A percentile compares a stretch with the other conserved stretches of the same genome.
phyloP scores from a whole-genome alignment of 2,329 filamentous ascomycete species.

The Nemania sp. region DNA sequence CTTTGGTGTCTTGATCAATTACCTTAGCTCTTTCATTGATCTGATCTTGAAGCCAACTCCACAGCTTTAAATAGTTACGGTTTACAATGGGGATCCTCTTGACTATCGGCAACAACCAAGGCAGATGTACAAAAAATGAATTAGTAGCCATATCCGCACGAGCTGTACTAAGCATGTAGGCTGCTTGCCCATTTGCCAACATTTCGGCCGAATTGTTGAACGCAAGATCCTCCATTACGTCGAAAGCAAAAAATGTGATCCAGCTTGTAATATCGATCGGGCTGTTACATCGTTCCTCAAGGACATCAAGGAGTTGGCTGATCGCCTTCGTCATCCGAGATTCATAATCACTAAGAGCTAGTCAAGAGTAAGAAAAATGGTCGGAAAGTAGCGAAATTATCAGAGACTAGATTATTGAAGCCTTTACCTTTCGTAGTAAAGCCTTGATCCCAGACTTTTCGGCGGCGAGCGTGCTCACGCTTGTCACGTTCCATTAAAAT shows the following conservation, averaged over 20 bases:
- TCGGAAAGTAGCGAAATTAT: background rate
- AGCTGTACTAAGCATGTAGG: slow-evolving; percentile 36
- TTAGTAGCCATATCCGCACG: background rate
- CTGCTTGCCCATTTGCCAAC: slow-evolving; percentile 21
- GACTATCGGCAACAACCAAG: background rate
- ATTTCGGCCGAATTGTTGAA: slow-evolving; percentile 33
- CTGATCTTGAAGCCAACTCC: background rate
- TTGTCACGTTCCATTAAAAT: slow-evolving; percentile 44
- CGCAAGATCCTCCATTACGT: slow-evolving; percentile 34
- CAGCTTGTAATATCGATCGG: slow-evolving; percentile 30
- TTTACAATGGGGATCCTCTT: background rate
- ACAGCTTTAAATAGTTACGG: background rate
- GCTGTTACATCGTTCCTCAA: background rate
- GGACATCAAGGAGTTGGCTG: background rate
- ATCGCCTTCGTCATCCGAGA: slow-evolving; percentile 23
- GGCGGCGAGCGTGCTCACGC: slow-evolving; percentile 28
- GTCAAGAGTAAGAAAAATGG: background rate
- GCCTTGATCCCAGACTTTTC: slow-evolving; percentile 32
- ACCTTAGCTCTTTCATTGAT: background rate
- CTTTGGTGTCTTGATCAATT: background rate
- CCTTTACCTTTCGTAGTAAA: background rate
- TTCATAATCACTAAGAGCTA: slow-evolving; percentile 32
- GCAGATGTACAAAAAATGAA: background rate
- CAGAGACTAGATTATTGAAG: background rate
- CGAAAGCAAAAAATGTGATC: slow-evolving; percentile 34